A percentile compares a stretch with the other conserved stretches of the same genome.
Conservation (phyloP, 441 rosid genomes). For the Pelargonium cotyledonis region DNA sequence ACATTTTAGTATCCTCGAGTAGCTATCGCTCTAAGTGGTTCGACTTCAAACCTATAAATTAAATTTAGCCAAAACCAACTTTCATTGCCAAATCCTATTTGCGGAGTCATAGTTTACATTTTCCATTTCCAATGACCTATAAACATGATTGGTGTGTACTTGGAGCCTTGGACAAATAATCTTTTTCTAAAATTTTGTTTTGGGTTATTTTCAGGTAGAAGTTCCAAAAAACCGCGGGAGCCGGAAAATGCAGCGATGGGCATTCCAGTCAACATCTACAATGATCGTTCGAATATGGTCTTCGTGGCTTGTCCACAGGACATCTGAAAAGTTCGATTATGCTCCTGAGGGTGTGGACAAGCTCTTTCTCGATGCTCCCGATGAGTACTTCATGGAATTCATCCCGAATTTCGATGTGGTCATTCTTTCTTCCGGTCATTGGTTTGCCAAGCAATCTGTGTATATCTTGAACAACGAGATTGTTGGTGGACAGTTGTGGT, state of each 20-base stretch:
- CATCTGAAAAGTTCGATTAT: conserved; percentile 49
- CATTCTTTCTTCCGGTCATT: conserved; percentile 89
- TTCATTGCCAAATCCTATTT: too few species aligned
- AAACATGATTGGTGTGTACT: too few species aligned
- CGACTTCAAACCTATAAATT: too few species aligned
- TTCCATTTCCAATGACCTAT: too few species aligned
- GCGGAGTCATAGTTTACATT: too few species aligned
- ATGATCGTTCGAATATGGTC: conserved; percentile 87
- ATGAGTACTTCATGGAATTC: conserved; percentile 60
- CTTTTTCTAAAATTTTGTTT: conserved; percentile 1
- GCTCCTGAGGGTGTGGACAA: conserved; percentile 71
- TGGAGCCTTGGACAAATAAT: background rate
- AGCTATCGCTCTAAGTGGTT: too few species aligned
- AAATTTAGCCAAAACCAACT: too few species aligned
- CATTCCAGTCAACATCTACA: conserved; percentile 59
- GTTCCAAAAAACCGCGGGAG: conserved; percentile 81
- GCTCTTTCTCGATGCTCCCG: conserved; percentile 76
- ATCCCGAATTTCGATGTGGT: conserved; percentile 64
- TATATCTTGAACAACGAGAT: conserved; percentile 72
- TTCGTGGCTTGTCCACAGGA: conserved; percentile 84
- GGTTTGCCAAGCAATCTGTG: conserved; percentile 93
- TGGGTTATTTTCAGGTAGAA: conserved; percentile 59
- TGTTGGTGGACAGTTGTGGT: conserved; percentile 90
- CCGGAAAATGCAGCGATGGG: conserved; percentile 78
- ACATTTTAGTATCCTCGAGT: too few species aligned